These are phyloP conservation scores for Anaeromyces robustus DNA, from an alignment of 192 early-diverging fungal genomes.

Conservation along the genomic window DNA sequence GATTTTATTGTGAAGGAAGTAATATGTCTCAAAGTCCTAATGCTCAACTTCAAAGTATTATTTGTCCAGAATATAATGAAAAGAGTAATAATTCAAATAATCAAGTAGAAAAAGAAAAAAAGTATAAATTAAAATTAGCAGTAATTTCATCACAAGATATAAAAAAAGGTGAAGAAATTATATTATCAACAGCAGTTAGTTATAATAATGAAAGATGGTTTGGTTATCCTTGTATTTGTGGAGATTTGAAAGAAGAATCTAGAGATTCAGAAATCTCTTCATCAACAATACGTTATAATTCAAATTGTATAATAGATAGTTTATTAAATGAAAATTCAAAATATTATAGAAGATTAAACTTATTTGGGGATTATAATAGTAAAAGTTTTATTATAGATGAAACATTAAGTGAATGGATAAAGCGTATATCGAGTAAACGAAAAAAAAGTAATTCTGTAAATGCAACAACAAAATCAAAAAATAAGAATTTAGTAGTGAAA, in stretches of 20 bases:
- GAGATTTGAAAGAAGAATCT: background rate
- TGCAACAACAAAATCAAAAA: background rate
- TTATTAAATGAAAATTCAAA: background rate
- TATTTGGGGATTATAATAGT: background rate
- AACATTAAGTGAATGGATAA: background rate
- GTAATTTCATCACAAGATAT: conserved; percentile 44
- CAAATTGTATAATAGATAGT: background rate
- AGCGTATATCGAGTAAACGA: background rate
- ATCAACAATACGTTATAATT: background rate
- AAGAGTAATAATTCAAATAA: conserved; percentile 3
- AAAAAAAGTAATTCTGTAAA: background rate
- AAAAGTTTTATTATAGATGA: background rate
- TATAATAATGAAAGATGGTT: background rate
- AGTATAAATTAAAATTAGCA: conserved; percentile 38
- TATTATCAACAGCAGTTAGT: background rate
- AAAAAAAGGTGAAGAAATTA: conserved; percentile 46
- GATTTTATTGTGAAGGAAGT: conserved; percentile 36
- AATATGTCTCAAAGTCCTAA: conserved; percentile 19
- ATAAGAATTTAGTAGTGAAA: background rate
- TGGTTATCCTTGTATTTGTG: background rate
- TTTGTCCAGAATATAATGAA: conserved; percentile 20
- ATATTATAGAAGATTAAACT: background rate
- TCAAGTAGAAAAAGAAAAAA: background rate
- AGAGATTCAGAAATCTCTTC: background rate
- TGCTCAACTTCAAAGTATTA: conserved; percentile 40